A percentile compares a stretch with the other conserved stretches of the same genome.
Evolutionary conservation across 257 asterid genomes (phyloP).

Genomic region (Lithospermum erythrorhizon): DNA sequence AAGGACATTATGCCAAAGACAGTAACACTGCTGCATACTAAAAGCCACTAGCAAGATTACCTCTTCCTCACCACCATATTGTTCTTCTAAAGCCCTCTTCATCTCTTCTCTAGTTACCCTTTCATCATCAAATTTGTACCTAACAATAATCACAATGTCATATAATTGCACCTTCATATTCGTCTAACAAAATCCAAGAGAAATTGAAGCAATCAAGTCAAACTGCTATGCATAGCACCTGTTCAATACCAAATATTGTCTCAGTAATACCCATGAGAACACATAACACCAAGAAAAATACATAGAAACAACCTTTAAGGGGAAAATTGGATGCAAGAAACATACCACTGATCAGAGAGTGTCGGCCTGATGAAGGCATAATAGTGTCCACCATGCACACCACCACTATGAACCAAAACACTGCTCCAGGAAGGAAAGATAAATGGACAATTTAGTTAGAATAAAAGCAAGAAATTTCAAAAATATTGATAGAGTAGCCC

Average conservation of each 20-base stretch:
- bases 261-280: not conserved
- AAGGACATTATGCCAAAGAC: slow-evolving; percentile 1
- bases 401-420: slow-evolving; percentile 56
- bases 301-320: not conserved
- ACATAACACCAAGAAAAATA: not conserved
- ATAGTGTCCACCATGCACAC: slow-evolving; percentile 58
- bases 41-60: slow-evolving; percentile 15
- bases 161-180: not conserved
- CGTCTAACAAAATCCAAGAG: not conserved
- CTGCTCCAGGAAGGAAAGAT: slow-evolving; percentile 16
- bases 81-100: slow-evolving; percentile 78
- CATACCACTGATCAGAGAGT: slow-evolving; percentile 48
- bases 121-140: slow-evolving; percentile 86
- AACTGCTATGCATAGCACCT: not conserved
- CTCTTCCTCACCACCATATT: slow-evolving; percentile 91
- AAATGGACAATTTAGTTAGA: not conserved
- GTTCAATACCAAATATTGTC: not conserved
- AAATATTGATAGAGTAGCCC: no score
- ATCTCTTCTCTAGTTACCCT: slow-evolving; percentile 76
- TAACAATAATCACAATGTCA: slow-evolving; percentile 6
- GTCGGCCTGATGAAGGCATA: slow-evolving; percentile 51
- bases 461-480: no score
- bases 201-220: not conserved
- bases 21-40: not conserved
- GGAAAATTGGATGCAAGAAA: slow-evolving; percentile 2